Percentiles rank a stretch among this genome's conserved stretches.
Evolutionary conservation across 2,329 filamentous ascomycete genomes (phyloP).

Genomic region (Sporothrix luriei): DNA sequence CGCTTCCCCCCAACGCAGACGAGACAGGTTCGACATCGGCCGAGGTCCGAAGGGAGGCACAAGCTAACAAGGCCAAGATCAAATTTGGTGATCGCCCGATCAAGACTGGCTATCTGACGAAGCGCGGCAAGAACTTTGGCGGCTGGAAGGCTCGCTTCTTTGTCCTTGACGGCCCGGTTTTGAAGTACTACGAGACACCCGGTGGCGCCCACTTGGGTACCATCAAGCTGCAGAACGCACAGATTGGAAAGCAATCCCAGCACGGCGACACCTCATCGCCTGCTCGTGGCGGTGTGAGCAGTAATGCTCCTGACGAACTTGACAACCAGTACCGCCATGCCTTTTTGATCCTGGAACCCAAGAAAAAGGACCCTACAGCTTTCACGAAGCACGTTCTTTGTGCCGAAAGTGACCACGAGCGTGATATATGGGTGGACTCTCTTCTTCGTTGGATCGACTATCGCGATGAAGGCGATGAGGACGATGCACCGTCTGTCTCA

Average conservation of each 20-base stretch:
- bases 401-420: constrained; percentile 89
- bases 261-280: constrained; percentile 64
- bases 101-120: constrained; percentile 90
- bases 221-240: constrained; percentile 86
- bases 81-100: constrained; percentile 67
- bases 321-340: constrained; percentile 97
- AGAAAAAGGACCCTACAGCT: constrained; percentile 88
- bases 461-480: constrained; percentile 62
- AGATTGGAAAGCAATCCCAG: constrained; percentile 90
- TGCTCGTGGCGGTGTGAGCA: constrained; percentile 46
- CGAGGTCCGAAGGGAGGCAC: constrained; percentile 42
- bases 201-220: constrained; percentile 89
- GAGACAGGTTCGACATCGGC: constrained; percentile 50
- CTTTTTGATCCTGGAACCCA: constrained; percentile 91
- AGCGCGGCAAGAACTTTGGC: constrained; percentile 97
- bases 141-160: constrained; percentile 89
- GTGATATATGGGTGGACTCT: constrained; percentile 91
- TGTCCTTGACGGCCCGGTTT: constrained; percentile 59
- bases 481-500: constrained; percentile 36
- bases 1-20: constrained; percentile 63
- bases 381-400: constrained; percentile 92
- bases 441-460: constrained; percentile 87
- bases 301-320: constrained; percentile 64
- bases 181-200: constrained; percentile 90
- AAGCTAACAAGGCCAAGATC: constrained; percentile 46